phyloP scores from a whole-genome alignment of 371 early-diverging fungal genomes.

The Chytridium lagenaria region DNA sequence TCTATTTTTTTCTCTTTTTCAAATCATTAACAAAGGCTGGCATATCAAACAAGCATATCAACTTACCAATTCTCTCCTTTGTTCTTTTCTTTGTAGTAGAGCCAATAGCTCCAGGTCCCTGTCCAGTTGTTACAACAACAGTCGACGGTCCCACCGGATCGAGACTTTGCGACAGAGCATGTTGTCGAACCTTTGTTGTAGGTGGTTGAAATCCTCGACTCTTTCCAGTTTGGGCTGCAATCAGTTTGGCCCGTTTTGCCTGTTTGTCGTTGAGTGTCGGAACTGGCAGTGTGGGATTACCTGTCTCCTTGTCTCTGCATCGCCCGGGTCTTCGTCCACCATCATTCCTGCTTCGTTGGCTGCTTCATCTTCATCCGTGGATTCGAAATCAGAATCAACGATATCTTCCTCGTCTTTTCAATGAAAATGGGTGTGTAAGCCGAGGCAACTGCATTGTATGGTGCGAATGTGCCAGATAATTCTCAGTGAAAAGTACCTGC shows the following conservation, averaged over 20 bases:
- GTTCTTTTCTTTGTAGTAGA: neutral
- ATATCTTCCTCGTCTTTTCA: constrained; percentile 7
- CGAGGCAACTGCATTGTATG: neutral
- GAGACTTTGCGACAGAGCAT: neutral
- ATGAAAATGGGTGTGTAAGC: neutral
- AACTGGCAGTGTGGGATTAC: neutral
- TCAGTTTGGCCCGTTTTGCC: constrained; percentile 4
- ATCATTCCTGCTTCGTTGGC: neutral
- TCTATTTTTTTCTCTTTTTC: too few species aligned
- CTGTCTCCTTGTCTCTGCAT: neutral
- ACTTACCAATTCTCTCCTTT: neutral
- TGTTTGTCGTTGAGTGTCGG: neutral
- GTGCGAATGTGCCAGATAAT: too few species aligned
- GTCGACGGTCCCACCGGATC: neutral
- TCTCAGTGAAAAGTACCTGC: neutral
- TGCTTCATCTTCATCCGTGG: constrained; percentile 14
- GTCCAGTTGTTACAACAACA: constrained; percentile 7
- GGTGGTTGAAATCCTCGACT: neutral
- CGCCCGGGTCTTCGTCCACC: neutral
- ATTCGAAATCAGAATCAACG: constrained; percentile 13
- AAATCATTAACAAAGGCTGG: too few species aligned
- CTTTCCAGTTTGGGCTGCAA: constrained; percentile 5
- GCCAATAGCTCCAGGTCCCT: neutral
- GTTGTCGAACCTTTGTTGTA: neutral
- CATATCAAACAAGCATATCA: too few species aligned